Evolutionary conservation across 768 basidiomycete genomes (phyloP), one percentile per base, ranked within the genome.

Genomic region (Hericium erinaceus): DNA sequence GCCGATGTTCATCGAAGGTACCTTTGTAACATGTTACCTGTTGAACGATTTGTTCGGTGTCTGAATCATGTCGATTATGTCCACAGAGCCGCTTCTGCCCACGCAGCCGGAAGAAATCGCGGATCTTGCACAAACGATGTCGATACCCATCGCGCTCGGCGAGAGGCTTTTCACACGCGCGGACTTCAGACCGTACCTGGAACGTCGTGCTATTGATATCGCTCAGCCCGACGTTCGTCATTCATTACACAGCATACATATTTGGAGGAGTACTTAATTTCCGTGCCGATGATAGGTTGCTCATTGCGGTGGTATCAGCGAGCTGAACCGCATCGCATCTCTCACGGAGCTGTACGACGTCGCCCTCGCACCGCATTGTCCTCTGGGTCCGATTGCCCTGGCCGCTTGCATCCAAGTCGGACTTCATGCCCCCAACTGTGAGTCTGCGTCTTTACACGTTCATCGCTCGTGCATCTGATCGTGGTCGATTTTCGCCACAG

Each of bases 261-360:
- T 26, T 26, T 33, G 24, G 24, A 51, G 10, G 15, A 22, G 24
- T 37, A 13, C 37, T 18, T 48, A 11, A 51, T 38, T 13, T 44
- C 5, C 40, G 2, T 0, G 2, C 2, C 41, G 15, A 4, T 52
- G 16, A 22, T 26, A 82, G 80, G 77, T 81, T 18, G 73, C 79
- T 1, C 82, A 83, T 60, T 82, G 81, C 39, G 81, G 83, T 24
- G 80, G 83, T 3, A 85, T 86, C 64, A 73, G 72, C 41, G 82
- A 85, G 65, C 69, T 81, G 5, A 75, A 79, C 46, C 75, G 80
- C 46, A 81, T 86, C 20, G 81, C 83, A 5, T 70, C 75, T 22
- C 70, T 85, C 62, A 77, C 79, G 1, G 83, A 86, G 67, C 82
- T 79, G 3, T 88, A 87, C 65, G 88, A 89, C 60, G 81, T 89